These are phyloP conservation scores for Tuber magnatum DNA, from an alignment of 495 filamentous ascomycete species.

Conservation along the genomic window DNA sequence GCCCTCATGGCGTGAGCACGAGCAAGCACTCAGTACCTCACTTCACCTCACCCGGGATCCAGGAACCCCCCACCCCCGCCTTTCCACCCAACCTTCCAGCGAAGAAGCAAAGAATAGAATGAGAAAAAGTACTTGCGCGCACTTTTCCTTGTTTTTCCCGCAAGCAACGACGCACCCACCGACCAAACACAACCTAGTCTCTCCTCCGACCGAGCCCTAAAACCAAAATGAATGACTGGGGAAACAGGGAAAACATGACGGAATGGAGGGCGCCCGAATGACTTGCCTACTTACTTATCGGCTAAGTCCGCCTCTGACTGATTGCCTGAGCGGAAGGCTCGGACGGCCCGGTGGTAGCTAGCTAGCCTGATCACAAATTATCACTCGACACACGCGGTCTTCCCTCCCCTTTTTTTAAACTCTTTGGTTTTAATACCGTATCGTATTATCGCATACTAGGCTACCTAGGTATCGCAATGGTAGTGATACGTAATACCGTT, in stretches of 20 bases:
- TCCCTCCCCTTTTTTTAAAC: neutral
- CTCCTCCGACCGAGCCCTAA: neutral
- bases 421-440: neutral
- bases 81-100: neutral
- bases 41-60: neutral
- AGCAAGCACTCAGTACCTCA: neutral
- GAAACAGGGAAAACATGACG: neutral
- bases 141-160: neutral
- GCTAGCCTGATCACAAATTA: neutral
- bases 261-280: neutral
- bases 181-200: neutral
- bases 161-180: neutral
- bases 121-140: neutral
- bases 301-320: neutral
- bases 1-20: neutral
- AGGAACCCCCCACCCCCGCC: neutral
- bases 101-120: neutral
- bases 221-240: neutral
- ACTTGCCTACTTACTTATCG: neutral
- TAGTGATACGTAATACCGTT: neutral
- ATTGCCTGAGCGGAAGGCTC: neutral
- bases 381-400: neutral
- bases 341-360: neutral
- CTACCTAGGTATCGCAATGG: neutral
- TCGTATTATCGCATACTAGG: neutral